Base-by-base conservation (phyloP, 1,284 basidiomycete genomes). In the Austroboletus niveus region DNA sequence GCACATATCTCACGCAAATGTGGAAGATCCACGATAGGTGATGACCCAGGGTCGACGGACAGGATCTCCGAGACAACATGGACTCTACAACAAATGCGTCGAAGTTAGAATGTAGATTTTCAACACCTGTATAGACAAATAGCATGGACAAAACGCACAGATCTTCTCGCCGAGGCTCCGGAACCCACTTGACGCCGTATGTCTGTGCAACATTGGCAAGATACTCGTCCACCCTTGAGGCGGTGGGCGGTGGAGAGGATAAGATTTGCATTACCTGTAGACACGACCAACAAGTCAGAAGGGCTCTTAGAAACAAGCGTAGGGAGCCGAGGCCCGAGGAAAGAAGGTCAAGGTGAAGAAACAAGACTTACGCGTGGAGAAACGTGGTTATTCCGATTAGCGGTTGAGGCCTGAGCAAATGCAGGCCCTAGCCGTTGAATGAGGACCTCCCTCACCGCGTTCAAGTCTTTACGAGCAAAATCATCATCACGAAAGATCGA, bases 181-280 rank as follows among this genome's bases (percentile, higher is more conserved):
- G 82, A 12, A 60, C 65, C 87, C 87, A 90, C 30, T 76, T 65
- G n/a, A 89, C 70, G 30, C 71, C 72, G 57, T 81, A 77, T 6
- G 72, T 65, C 32, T 72, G 71, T 17, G 84, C 83, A 48, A 87
- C 78, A 36, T 72, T 69, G 41, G 70, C 63, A 34, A 90, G 72
- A 57, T 77, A 83, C 24, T 71, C 64, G 59, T 89, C 79, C 47
- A 89, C 71, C 51, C 74, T 74, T 22, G 73, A 67, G 7, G 79
- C 81, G 17, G 82, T 78, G 2, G 85, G 80, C 1, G 79, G 71
- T 35, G 78, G 75, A 31, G 76, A 69, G 27, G 77, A 74, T 6
- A 84, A 60, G 8, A 78, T 75, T 60, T 74, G 74, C 46, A 82
- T 64, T 47, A 85, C 75, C 75, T 84, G 54, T 46, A 15, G n/a